Evolutionary conservation across 768 basidiomycete genomes (phyloP).

Genomic region (Roridomyces roridus): DNA sequence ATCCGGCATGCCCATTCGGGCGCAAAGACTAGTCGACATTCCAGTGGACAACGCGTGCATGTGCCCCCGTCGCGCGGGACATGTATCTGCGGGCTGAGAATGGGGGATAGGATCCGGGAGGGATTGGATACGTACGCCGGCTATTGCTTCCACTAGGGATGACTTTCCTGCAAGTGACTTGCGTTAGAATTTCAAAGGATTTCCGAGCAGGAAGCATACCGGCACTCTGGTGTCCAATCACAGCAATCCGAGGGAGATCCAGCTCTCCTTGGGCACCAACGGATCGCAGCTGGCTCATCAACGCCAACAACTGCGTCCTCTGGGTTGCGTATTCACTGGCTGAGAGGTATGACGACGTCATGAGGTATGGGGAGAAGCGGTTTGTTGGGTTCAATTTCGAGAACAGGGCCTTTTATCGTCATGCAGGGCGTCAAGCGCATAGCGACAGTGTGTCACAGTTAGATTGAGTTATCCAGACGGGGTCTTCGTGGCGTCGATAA

Average conservation of each 20-base stretch:
- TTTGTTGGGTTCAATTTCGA: too few relatives aligned
- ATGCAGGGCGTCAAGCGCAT: too few relatives aligned
- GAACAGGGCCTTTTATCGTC: too few relatives aligned
- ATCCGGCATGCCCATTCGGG: conserved; percentile 46
- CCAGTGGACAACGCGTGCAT: conserved; percentile 40
- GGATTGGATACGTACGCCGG: conserved; percentile 48
- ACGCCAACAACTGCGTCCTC: conserved; percentile 34
- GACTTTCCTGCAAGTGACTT: conserved; percentile 42
- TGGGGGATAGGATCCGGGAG: conserved; percentile 3
- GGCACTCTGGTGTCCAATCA: conserved; percentile 60
- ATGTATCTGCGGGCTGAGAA: conserved; percentile 36
- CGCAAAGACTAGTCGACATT: conserved; percentile 39
- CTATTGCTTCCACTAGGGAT: conserved; percentile 56
- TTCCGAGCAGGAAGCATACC: too few relatives aligned
- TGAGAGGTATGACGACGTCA: too few relatives aligned
- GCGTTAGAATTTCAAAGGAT: too few relatives aligned
- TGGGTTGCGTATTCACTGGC: too few relatives aligned
- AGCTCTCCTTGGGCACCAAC: conserved; percentile 50
- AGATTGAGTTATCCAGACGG: too few relatives aligned
- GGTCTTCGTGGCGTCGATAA: too few relatives aligned
- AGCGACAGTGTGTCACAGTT: too few relatives aligned
- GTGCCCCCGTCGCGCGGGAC: conserved; percentile 47
- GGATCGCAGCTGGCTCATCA: conserved; percentile 39
- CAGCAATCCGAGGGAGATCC: conserved; percentile 55
- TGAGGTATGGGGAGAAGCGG: too few relatives aligned